A percentile compares a stretch with the other conserved stretches of the same genome.
phyloP scores from a whole-genome alignment of 148 eudicot species.

The Linanthus parryae region DNA sequence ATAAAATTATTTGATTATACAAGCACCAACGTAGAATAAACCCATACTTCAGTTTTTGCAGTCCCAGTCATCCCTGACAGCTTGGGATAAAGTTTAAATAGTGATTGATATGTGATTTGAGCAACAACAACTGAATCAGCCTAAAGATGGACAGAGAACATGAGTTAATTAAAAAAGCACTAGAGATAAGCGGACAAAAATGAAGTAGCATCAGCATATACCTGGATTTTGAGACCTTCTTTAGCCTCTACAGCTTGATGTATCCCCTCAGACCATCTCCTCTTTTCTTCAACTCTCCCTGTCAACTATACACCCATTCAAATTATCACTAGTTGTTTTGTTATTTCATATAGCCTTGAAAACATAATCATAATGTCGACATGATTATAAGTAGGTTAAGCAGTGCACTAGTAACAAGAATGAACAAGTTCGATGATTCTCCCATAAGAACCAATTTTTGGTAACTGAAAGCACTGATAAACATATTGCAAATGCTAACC shows the following conservation, averaged over 20 bases:
- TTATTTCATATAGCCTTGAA: no score
- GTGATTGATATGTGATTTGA: conserved; percentile 95
- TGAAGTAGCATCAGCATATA: conserved; percentile 10
- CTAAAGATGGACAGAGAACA: conserved; percentile 28
- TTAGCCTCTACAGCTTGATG: conserved; percentile 99
- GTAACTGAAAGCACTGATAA: no score
- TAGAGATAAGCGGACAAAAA: not conserved
- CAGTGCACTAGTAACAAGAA: no score
- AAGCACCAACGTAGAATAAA: conserved; percentile 5
- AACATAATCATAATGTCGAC: no score
- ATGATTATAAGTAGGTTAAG: no score
- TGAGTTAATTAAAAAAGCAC: not conserved
- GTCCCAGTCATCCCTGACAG: conserved; percentile 99
- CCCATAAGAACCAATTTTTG: no score
- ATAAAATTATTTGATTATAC: not conserved
- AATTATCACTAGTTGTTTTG: no score
- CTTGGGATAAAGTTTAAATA: conserved; percentile 94
- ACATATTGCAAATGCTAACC: no score
- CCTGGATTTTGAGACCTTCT: conserved; percentile 90
- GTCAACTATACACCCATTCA: conserved; percentile 70
- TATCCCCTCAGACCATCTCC: conserved; percentile 98
- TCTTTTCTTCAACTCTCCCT: conserved; percentile 96
- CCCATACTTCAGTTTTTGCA: conserved; percentile 93
- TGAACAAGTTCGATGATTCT: no score
- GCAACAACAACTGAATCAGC: conserved; percentile 96